phyloP scores from a whole-genome alignment of 257 asterid genomes.

The Euphrasia confusa region DNA sequence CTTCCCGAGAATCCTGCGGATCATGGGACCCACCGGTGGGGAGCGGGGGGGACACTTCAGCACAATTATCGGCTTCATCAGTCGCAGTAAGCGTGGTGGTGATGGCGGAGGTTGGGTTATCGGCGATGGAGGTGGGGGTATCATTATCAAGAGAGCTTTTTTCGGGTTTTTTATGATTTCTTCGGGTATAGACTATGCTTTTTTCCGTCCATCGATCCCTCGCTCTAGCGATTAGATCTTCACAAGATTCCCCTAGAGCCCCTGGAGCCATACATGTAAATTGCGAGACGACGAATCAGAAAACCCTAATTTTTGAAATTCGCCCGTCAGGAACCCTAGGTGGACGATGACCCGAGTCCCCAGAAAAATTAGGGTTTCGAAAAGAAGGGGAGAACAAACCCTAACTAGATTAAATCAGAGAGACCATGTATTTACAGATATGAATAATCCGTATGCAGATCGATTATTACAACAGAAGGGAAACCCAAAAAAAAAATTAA shows the following conservation, averaged over 20 bases:
- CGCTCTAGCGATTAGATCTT: slow-evolving; percentile 26
- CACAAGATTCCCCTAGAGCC: slow-evolving; percentile 25
- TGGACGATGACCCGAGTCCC: not conserved
- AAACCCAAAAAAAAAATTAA: not conserved
- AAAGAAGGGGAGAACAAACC: no score
- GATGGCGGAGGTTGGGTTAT: slow-evolving; percentile 7
- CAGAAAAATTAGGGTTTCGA: slow-evolving; percentile 36
- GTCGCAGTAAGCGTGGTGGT: slow-evolving; percentile 9
- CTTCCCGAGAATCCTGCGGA: not conserved
- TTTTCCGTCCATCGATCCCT: slow-evolving; percentile 30
- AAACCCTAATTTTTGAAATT: slow-evolving; percentile 16
- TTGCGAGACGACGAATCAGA: no score
- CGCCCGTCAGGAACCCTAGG: slow-evolving; percentile 29
- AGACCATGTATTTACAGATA: not conserved
- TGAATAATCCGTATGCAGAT: slow-evolving; percentile 7
- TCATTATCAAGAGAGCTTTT: not conserved
- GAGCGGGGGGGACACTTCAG: not conserved
- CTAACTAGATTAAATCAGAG: no score
- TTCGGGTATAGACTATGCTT: slow-evolving; percentile 39
- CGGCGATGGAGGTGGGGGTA: not conserved
- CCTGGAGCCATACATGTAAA: slow-evolving; percentile 40
- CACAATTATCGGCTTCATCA: not conserved
- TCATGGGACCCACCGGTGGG: no score
- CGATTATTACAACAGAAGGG: not conserved
- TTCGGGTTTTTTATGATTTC: slow-evolving; percentile 8